Evolutionary conservation across 148 eudicot species (phyloP), one percentile per base, ranked within the genome.

Genomic region (Vaccinium vitisidaea): DNA sequence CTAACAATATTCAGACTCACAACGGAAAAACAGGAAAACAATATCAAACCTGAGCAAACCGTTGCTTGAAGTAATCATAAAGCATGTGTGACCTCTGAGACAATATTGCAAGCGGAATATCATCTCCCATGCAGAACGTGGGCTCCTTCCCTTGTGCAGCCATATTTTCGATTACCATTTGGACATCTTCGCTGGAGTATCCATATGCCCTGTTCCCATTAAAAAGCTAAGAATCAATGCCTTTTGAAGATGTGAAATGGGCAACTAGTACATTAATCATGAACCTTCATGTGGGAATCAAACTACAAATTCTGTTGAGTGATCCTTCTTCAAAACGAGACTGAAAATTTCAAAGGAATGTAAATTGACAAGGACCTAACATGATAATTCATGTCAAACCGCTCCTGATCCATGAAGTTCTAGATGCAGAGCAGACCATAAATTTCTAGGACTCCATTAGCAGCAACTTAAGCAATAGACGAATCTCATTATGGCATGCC

Each of bases 121-220:
- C 99, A 88, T 96, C 99, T 48, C 99, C 99, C 99, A 96, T 96
- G 93, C 99, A 96, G 83, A 96, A 96, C 19, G 99, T 96, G 70
- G 98, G 98, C 87, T 96, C 99, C 93, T 97, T 97, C 69, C 98
- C 99, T 90, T 97, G 98, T 63, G 98, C 27, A 87, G 99, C 98
- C 99, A 97, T 97, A 78, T 91, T 88, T 90, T 97, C 99, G 82
- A 97, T 97, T 77, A 97, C 98, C 99, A 97, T 97, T 91, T 97
- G 99, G 85, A 97, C 99, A 89, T 97, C 99, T 87, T 97, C 99
- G 91, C 98, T 97, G n/a, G 99, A 97, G 93, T 95, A 97, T 65
- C 99, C 99, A 88, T 86, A 94, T 77, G 99, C 99, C 95, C 99
- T 97, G 90, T 78, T 84, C 76, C 65, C 25, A 87, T 32, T 58